These are phyloP conservation scores for Pestalotiopsis sp. DNA, from an alignment of 2,329 filamentous ascomycete genomes.

Conservation along the genomic window DNA sequence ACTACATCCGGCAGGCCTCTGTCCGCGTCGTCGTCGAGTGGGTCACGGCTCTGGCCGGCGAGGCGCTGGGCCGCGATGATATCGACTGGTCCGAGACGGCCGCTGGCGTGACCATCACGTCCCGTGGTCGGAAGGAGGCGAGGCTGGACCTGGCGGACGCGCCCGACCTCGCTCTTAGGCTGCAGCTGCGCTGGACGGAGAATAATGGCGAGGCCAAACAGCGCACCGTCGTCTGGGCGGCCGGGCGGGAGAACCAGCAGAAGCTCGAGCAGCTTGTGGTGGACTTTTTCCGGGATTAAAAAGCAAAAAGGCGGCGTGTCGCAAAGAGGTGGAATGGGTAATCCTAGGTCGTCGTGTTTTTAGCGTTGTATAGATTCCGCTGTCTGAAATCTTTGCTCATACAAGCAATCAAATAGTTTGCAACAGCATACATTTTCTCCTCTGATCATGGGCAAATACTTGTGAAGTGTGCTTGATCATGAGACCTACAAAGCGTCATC, in stretches of 20 bases:
- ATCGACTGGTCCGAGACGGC: constrained; percentile 26
- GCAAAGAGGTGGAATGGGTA: neutral
- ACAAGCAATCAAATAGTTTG: no score
- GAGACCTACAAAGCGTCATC: no score
- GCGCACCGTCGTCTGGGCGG: neutral
- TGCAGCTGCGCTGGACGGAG: constrained; percentile 1
- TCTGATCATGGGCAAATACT: no score
- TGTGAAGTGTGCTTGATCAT: no score
- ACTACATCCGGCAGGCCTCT: constrained; percentile 49
- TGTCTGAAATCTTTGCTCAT: no score
- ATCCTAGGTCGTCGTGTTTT: neutral
- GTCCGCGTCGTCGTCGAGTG: constrained; percentile 30
- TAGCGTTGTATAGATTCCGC: neutral
- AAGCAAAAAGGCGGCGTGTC: neutral
- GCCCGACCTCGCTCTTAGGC: neutral
- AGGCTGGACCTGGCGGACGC: constrained; percentile 20
- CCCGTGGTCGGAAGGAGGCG: constrained; percentile 19
- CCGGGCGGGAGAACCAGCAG: neutral
- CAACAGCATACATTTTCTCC: no score
- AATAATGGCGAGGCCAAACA: neutral
- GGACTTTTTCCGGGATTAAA: constrained; percentile 3
- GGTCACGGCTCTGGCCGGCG: constrained; percentile 18
- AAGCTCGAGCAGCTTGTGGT: constrained; percentile 12
- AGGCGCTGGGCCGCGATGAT: constrained; percentile 21
- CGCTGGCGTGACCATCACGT: constrained; percentile 24